phyloP scores from a whole-genome alignment of 257 asterid genomes.

The Capsicum baccatum region DNA sequence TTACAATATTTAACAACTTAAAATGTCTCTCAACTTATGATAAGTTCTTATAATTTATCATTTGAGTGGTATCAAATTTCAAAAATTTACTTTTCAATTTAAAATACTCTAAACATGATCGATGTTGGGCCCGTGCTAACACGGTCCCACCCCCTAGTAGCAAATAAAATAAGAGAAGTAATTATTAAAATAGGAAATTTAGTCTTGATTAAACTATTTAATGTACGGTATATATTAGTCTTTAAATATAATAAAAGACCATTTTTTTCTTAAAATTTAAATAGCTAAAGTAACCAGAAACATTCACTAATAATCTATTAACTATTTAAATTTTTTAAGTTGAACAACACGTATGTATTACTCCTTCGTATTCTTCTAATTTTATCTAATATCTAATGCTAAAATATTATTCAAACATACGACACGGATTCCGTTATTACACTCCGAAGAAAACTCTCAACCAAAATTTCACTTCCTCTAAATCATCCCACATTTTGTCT shows the following conservation, averaged over 20 bases:
- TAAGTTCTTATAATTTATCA: too few species aligned
- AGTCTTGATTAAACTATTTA: too few species aligned
- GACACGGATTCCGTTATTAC: not conserved
- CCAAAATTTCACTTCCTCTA: constrained; percentile 10
- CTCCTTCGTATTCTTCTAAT: not conserved
- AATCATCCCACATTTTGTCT: constrained; percentile 17
- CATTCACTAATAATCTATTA: not conserved
- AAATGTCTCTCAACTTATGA: too few species aligned
- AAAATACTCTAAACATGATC: too few species aligned
- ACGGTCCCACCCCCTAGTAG: too few species aligned
- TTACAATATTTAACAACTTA: too few species aligned
- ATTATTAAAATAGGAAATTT: too few species aligned
- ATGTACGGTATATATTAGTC: not conserved
- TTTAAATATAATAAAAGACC: not conserved
- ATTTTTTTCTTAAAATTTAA: not conserved
- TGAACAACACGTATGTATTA: not conserved
- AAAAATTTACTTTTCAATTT: too few species aligned
- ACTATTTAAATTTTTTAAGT: not conserved
- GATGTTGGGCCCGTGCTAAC: too few species aligned
- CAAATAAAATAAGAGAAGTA: too few species aligned
- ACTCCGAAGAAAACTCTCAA: constrained; percentile 14
- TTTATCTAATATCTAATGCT: not conserved
- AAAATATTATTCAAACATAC: not conserved
- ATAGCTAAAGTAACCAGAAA: not conserved
- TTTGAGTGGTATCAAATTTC: too few species aligned